Evolutionary conservation across 2,329 filamentous ascomycete species (phyloP).

Genomic region (Ramularia endophylla): DNA sequence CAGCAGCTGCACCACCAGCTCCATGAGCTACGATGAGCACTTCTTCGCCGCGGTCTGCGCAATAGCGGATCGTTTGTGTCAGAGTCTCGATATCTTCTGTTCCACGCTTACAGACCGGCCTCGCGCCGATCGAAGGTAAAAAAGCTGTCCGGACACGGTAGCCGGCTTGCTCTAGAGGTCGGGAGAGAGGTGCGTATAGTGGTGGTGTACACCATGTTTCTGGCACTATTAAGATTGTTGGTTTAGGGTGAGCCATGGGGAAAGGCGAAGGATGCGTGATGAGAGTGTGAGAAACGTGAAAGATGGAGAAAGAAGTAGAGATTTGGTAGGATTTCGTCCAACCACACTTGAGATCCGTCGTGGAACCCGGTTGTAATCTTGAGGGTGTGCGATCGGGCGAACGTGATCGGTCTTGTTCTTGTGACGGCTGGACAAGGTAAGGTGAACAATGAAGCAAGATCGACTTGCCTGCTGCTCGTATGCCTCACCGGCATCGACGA

Average conservation of each 20-base stretch:
- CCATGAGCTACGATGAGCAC: background rate
- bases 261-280: no score
- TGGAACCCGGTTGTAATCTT: no score
- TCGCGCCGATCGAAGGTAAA: background rate
- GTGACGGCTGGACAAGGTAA: no score
- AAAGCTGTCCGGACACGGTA: background rate
- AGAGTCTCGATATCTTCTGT: background rate
- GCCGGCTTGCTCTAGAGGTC: background rate
- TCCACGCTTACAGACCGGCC: background rate
- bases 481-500: no score
- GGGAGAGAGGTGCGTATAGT: background rate
- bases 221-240: background rate
- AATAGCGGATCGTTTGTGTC: background rate
- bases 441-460: no score
- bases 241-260: background rate
- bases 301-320: no score
- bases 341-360: no score
- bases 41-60: background rate
- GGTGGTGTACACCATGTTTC: background rate
- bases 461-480: no score
- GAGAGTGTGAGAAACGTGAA: no score
- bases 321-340: no score
- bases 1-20: background rate
- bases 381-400: no score
- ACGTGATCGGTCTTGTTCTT: no score